Conservation (phyloP, 257 asterid species). For the Linaria vulgaris region DNA sequence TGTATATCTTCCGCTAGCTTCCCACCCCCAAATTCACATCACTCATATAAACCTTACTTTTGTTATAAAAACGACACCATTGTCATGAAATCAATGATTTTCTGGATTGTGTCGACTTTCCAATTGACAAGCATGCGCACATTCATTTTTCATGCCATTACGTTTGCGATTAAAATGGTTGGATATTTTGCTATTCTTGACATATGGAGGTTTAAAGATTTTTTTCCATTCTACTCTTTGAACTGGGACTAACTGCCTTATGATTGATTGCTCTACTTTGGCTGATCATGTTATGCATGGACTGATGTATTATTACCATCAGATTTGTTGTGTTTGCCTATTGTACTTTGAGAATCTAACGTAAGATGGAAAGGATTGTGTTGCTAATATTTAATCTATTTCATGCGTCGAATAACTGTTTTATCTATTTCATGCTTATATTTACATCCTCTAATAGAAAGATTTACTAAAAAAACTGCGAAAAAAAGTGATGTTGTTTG, state of each 20-base stretch:
- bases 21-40: too few species aligned
- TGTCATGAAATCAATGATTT: too few species aligned
- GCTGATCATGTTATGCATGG: too few species aligned
- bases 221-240: neutral
- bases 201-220: constrained; percentile 4
- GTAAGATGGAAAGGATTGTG: neutral
- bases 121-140: neutral
- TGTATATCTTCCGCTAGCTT: too few species aligned
- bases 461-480: too few species aligned
- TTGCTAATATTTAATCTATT: neutral
- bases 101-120: neutral
- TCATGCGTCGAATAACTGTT: neutral
- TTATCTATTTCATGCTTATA: neutral
- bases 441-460: too few species aligned
- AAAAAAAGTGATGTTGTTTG: too few species aligned
- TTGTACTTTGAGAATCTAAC: neutral
- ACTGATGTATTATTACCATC: too few species aligned
- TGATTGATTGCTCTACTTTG: neutral
- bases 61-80: too few species aligned
- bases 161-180: neutral
- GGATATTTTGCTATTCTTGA: neutral
- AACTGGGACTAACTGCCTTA: neutral
- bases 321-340: neutral
- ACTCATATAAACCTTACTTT: too few species aligned
- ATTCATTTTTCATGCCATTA: neutral